Conservation (phyloP, 306 rosid genomes). For the Pterocarpus santalinus region DNA sequence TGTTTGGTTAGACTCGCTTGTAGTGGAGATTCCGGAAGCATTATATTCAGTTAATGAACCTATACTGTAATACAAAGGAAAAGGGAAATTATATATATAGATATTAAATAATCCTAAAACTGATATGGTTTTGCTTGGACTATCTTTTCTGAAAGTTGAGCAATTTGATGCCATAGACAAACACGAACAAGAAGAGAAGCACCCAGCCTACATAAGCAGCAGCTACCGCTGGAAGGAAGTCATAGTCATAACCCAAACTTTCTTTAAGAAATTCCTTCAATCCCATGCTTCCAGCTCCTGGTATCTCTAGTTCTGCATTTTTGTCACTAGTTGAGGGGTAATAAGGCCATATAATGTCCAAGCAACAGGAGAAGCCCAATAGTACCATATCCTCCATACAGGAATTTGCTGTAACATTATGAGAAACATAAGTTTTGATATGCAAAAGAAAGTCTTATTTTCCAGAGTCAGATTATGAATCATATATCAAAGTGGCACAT, state of each 20-base stretch:
- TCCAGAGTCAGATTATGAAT: background rate
- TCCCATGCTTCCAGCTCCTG: slow-evolving; percentile 42
- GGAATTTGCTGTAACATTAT: slow-evolving; percentile 64
- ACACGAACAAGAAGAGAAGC: slow-evolving; percentile 69
- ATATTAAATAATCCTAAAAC: slow-evolving; percentile 18
- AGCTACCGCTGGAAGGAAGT: slow-evolving; percentile 63
- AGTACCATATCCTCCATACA: slow-evolving; percentile 87
- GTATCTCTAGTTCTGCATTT: slow-evolving; percentile 27
- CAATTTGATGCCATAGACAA: slow-evolving; percentile 70
- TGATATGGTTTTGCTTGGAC: slow-evolving; percentile 40
- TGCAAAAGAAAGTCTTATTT: background rate
- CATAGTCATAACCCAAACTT: slow-evolving; percentile 56
- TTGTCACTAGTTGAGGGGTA: slow-evolving; percentile 48
- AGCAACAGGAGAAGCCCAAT: slow-evolving; percentile 54
- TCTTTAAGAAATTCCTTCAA: slow-evolving; percentile 43
- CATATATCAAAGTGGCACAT: slow-evolving; percentile 11
- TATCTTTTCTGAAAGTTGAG: slow-evolving; percentile 76
- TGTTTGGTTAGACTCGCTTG: too few species aligned
- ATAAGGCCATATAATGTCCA: slow-evolving; percentile 56
- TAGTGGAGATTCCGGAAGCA: background rate
- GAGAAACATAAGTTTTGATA: background rate
- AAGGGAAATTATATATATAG: background rate
- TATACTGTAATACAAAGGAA: background rate
- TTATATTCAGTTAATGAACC: background rate
- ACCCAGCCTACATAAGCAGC: slow-evolving; percentile 73